phyloP scores from a whole-genome alignment of 108 stramenopile genomes.

The Pseudonitzschia multiseries region DNA sequence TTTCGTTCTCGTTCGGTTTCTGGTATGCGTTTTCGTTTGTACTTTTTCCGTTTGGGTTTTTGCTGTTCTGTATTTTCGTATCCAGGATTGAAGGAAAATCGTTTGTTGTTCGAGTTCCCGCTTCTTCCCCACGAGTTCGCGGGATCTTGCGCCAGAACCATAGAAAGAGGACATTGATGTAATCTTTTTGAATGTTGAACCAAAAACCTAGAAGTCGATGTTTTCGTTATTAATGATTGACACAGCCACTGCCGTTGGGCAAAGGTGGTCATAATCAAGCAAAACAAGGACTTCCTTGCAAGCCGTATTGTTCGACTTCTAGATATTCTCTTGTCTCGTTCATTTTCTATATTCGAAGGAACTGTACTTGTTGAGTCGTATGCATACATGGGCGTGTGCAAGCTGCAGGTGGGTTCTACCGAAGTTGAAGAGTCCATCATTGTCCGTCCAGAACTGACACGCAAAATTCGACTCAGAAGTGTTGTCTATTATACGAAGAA shows the following conservation, averaged over 20 bases:
- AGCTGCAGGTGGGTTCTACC: neutral
- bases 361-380: neutral
- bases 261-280: neutral
- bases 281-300: slow-evolving; percentile 8
- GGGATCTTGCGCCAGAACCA: slow-evolving; percentile 6
- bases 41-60: slow-evolving; percentile 33
- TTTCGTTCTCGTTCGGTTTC: slow-evolving; percentile 37
- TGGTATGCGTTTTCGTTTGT: slow-evolving; percentile 36
- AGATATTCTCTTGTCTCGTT: neutral
- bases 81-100: slow-evolving; percentile 1
- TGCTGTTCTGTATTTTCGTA: neutral
- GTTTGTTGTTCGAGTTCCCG: neutral
- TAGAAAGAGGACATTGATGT: slow-evolving; percentile 1
- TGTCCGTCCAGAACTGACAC: neutral
- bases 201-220: neutral
- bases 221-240: slow-evolving; percentile 4
- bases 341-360: neutral
- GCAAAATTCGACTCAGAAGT: too few species aligned
- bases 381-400: neutral
- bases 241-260: neutral
- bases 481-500: too few species aligned
- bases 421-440: slow-evolving; percentile 3
- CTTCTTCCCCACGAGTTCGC: neutral
- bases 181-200: neutral
- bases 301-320: neutral